Conservation (phyloP, 2,329 filamentous ascomycete genomes). For the Rachicladosporium sp. region DNA sequence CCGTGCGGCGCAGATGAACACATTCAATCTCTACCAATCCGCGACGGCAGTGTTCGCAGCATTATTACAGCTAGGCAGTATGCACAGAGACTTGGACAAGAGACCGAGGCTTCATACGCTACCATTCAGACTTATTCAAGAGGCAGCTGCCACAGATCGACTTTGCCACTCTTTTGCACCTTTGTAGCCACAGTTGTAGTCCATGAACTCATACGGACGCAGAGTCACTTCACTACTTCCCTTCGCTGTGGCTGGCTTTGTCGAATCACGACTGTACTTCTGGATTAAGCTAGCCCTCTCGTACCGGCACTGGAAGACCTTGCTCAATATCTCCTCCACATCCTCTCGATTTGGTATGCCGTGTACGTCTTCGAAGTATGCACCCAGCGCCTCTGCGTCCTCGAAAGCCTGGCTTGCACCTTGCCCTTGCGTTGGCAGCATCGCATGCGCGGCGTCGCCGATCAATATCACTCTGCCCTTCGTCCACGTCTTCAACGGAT, state of each 20-base stretch:
- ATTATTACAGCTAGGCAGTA: too few species aligned
- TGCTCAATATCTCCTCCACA: conserved; percentile 13
- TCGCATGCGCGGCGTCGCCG: conserved; percentile 28
- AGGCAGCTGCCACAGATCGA: too few species aligned
- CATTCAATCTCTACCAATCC: too few species aligned
- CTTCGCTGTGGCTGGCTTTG: conserved; percentile 26
- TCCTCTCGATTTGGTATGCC: conserved; percentile 8
- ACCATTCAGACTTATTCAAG: too few species aligned
- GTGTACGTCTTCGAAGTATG: conserved; percentile 15
- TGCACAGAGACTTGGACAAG: too few species aligned
- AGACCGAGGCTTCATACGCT: too few species aligned
- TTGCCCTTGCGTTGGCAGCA: conserved; percentile 19
- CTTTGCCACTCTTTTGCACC: conserved; percentile 24
- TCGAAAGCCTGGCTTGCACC: conserved; percentile 3
- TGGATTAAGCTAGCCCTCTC: conserved; percentile 31
- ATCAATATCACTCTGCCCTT: conserved; percentile 21
- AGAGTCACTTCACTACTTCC: conserved; percentile 23
- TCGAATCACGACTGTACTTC: conserved; percentile 31
- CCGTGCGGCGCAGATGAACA: too few species aligned
- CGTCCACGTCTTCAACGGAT: conserved; percentile 26
- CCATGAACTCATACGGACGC: conserved; percentile 29
- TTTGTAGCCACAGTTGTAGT: conserved; percentile 29
- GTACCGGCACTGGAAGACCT: conserved; percentile 21
- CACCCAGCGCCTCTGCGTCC: conserved; percentile 4
- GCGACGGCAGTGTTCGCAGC: too few species aligned